Conservation (phyloP, 1,284 basidiomycete genomes). For the Clitocybe nebularis region DNA sequence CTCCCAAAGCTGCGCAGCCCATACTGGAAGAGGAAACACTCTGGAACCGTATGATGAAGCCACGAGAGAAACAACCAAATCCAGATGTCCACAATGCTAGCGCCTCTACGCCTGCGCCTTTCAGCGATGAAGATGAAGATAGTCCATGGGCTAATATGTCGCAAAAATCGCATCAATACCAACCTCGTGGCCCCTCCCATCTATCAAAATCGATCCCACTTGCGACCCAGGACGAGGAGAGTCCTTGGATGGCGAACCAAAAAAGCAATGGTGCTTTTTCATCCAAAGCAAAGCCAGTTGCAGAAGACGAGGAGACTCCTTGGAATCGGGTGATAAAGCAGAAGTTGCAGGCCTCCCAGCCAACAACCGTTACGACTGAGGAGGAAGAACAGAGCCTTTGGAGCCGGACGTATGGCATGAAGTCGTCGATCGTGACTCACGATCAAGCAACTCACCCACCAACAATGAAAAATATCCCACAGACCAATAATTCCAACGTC, state of each 20-base stretch:
- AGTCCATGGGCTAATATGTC: background rate
- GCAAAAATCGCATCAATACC: no score
- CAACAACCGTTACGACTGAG: background rate
- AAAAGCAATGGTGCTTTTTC: slow-evolving; percentile 1
- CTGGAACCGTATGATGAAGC: slow-evolving; percentile 5
- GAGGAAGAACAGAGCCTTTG: slow-evolving; percentile 4
- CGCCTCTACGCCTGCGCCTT: background rate
- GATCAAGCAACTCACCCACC: no score
- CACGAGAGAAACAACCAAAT: no score
- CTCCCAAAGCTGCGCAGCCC: background rate
- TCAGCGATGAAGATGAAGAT: background rate
- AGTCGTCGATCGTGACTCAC: no score
- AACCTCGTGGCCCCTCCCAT: no score
- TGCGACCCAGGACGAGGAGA: background rate
- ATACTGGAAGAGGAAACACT: slow-evolving; percentile 2
- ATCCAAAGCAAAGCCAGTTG: slow-evolving; percentile 1
- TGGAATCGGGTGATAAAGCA: slow-evolving; percentile 15
- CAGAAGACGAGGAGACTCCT: slow-evolving; percentile 9
- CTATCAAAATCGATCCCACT: background rate
- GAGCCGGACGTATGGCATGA: slow-evolving; percentile 3
- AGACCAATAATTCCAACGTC: no score
- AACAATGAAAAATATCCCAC: no score
- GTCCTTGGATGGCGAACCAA: background rate
- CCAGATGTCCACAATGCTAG: background rate
- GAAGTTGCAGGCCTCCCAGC: slow-evolving; percentile 6